phyloP scores from a whole-genome alignment of 192 early-diverging fungal genomes.

The Physocladia obscura region DNA sequence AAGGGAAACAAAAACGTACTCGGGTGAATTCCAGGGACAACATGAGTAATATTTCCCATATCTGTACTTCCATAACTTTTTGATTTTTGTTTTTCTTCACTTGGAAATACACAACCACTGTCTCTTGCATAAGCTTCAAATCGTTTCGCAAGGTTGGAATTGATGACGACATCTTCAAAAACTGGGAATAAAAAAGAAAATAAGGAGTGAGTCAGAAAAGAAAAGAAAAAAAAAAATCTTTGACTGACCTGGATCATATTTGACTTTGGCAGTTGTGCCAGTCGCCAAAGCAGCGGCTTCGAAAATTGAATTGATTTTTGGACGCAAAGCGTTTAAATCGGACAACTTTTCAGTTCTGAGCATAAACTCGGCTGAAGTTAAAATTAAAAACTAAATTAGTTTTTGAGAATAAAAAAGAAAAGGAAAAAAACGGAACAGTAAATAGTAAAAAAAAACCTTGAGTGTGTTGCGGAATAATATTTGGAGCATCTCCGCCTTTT shows the following conservation, averaged over 20 bases:
- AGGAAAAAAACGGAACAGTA: constrained; percentile 6
- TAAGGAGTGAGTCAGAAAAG: not conserved
- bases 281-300: constrained; percentile 67
- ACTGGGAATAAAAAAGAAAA: constrained; percentile 14
- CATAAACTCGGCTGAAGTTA: constrained; percentile 20
- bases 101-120: constrained; percentile 25
- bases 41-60: constrained; percentile 73
- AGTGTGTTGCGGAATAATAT: constrained; percentile 49
- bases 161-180: constrained; percentile 59
- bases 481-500: constrained; percentile 58
- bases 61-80: constrained; percentile 61
- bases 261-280: constrained; percentile 63
- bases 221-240: not conserved
- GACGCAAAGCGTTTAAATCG: constrained; percentile 50
- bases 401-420: not conserved
- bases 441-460: not conserved
- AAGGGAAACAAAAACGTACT: not conserved
- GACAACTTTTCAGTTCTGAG: constrained; percentile 55
- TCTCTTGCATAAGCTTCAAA: constrained; percentile 31
- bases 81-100: constrained; percentile 11
- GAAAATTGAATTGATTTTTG: constrained; percentile 56
- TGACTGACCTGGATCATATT: constrained; percentile 34
- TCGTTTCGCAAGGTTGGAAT: constrained; percentile 38
- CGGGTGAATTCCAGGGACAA: constrained; percentile 60
- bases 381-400: not conserved